Evolutionary conservation across 345 rosid genomes (phyloP), one percentile per base, ranked within the genome.

Genomic region (Camelina neglecta): DNA sequence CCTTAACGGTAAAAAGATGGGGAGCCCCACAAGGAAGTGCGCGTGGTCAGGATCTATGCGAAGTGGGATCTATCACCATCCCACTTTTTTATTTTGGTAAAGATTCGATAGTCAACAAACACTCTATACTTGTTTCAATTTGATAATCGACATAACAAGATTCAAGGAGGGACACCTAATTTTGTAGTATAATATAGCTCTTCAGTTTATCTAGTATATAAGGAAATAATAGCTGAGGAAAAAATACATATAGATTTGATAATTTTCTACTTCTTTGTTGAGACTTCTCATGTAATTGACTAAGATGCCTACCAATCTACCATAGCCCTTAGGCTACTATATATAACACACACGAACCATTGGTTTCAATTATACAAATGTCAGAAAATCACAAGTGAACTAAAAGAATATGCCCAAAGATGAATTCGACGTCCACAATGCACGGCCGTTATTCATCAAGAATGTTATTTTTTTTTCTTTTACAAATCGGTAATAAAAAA

Each of bases 391-490:
- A 12, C 54, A 29, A 50, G 1, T 57, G 26, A 67, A 15, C 38
- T 6, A 38, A 15, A 57, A 16, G 55, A 69, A 74, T 47, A 65
- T 74, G 60, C 66, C 31, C 41, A 47, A 65, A 36, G 59, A 47
- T 65, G 72, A 74, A 35, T 56, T 57, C 59, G 66, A 74, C 72
- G 7, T 74, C 60, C 78, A 47, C 60, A 65, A 65, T 74, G 59
- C 50, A 65, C 31, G 31, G 31, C 31, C 31, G 31, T 29, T 29
- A 29, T 29, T 29, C 31, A 29, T 29, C 5, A 29, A 29, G 31
- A 29, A 29, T 29, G 31, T 29, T 24, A 2, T 24, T 24, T 33
- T 18, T 33, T 33, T 33, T 31, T 18, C 23, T 29, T 8, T 4
- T 5, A 48, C 31, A 11, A 4, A 11, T 67, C 71, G 8, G 47